phyloP scores from a whole-genome alignment of 2,329 filamentous ascomycete genomes.

The Ustulina deusta region DNA sequence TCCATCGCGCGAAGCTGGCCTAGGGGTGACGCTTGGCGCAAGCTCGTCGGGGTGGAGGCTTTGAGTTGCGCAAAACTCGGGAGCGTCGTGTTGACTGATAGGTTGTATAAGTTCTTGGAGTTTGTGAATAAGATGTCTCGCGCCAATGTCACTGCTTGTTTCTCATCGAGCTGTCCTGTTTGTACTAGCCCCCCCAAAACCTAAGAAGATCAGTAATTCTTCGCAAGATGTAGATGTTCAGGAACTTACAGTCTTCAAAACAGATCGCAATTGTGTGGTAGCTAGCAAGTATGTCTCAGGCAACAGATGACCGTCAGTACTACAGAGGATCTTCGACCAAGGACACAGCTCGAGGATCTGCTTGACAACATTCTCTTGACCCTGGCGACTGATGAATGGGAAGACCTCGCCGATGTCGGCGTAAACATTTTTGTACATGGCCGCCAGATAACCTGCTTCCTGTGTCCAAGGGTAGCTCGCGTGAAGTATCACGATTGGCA shows the following conservation, averaged over 20 bases:
- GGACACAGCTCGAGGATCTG: slow-evolving; percentile 82
- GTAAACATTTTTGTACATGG: slow-evolving; percentile 82
- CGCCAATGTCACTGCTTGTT: slow-evolving; percentile 72
- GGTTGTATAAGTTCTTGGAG: slow-evolving; percentile 77
- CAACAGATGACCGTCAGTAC: slow-evolving; percentile 79
- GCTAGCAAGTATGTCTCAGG: slow-evolving; percentile 31
- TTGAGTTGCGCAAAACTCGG: slow-evolving; percentile 42
- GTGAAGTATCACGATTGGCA: slow-evolving; percentile 83
- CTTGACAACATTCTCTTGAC: slow-evolving; percentile 76
- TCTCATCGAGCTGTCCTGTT: slow-evolving; percentile 69
- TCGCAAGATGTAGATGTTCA: not conserved
- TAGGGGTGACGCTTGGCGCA: not conserved
- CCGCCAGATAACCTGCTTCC: slow-evolving; percentile 82
- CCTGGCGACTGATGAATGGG: slow-evolving; percentile 79
- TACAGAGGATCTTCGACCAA: slow-evolving; percentile 81
- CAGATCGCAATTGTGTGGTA: slow-evolving; percentile 20
- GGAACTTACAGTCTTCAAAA: slow-evolving; percentile 21
- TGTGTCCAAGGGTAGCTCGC: slow-evolving; percentile 84
- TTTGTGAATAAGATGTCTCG: slow-evolving; percentile 81
- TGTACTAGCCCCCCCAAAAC: slow-evolving; percentile 76
- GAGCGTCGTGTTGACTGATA: slow-evolving; percentile 61
- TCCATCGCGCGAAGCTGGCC: slow-evolving; percentile 50
- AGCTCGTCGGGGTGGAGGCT: no score
- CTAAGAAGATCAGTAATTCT: slow-evolving; percentile 51
- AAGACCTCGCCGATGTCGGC: slow-evolving; percentile 88